phyloP scores from a whole-genome alignment of 2,329 filamentous ascomycete species.

The Pseudocercospora eumusae region DNA sequence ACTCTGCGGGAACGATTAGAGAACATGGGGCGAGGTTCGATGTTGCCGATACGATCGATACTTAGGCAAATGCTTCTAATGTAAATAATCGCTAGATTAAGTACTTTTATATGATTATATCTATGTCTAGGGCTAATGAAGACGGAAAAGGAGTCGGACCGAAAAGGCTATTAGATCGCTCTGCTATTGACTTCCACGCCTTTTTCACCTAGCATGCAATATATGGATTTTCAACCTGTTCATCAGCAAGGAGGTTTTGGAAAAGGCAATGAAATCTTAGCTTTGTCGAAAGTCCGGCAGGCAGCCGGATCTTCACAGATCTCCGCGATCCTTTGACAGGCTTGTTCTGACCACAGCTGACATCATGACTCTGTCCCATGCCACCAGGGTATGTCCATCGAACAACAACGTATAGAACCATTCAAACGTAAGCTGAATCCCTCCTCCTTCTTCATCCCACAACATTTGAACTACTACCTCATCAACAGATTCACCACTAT shows the following conservation, averaged over 20 bases:
- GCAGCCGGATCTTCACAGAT: constrained; percentile 1
- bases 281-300: not conserved
- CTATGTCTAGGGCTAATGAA: no score
- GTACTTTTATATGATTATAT: no score
- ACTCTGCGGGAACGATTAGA: no score
- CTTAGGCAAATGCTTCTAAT: no score
- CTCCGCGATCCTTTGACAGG: constrained; percentile 1
- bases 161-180: no score
- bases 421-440: not conserved
- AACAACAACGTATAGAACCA: not conserved
- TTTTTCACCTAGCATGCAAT: not conserved
- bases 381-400: not conserved
- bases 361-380: constrained; percentile 15
- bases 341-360: constrained; percentile 12
- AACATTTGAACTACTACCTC: not conserved
- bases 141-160: not conserved
- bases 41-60: no score
- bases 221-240: not conserved
- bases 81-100: no score
- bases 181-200: not conserved
- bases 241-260: no score
- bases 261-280: no score
- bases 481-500: constrained; percentile 40
- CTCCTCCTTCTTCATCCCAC: not conserved
- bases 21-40: no score